Evolutionary conservation across 2,329 filamentous ascomycete genomes (phyloP).

Genomic region (Stachybotrys echinatus): DNA sequence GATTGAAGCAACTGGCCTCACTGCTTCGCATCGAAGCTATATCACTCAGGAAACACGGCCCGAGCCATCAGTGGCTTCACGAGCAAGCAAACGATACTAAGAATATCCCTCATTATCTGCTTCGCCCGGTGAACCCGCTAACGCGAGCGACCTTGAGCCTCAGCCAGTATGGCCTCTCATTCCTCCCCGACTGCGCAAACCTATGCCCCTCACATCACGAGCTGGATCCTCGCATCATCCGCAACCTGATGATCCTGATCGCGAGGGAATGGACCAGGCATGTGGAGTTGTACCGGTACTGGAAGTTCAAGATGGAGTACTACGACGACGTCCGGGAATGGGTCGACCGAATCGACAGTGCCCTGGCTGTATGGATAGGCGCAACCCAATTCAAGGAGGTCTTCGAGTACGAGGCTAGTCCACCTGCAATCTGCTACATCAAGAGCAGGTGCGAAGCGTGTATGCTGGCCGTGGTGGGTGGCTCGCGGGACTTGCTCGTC

Average conservation of each 20-base stretch:
- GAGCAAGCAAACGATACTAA: not conserved
- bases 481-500: slow-evolving; percentile 30
- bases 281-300: slow-evolving; percentile 15
- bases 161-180: slow-evolving; percentile 12
- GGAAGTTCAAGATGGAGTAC: slow-evolving; percentile 10
- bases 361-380: slow-evolving; percentile 32
- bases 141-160: slow-evolving; percentile 26
- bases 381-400: slow-evolving; percentile 24
- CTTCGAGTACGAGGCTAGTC: slow-evolving; percentile 24
- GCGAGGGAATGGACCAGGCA: slow-evolving; percentile 33
- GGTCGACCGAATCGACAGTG: slow-evolving; percentile 18
- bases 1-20: not conserved
- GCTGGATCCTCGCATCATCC: slow-evolving; percentile 38
- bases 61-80: not conserved
- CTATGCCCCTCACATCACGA: slow-evolving; percentile 35
- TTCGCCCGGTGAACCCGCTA: slow-evolving; percentile 20
- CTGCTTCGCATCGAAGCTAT: not conserved
- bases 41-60: not conserved
- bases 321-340: slow-evolving; percentile 11
- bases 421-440: slow-evolving; percentile 18
- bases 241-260: slow-evolving; percentile 36
- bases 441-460: slow-evolving; percentile 45
- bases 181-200: slow-evolving; percentile 21
- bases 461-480: slow-evolving; percentile 43
- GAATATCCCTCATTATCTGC: slow-evolving; percentile 9